phyloP scores from a whole-genome alignment of 768 basidiomycete species.

The Tulasnella sp. region DNA sequence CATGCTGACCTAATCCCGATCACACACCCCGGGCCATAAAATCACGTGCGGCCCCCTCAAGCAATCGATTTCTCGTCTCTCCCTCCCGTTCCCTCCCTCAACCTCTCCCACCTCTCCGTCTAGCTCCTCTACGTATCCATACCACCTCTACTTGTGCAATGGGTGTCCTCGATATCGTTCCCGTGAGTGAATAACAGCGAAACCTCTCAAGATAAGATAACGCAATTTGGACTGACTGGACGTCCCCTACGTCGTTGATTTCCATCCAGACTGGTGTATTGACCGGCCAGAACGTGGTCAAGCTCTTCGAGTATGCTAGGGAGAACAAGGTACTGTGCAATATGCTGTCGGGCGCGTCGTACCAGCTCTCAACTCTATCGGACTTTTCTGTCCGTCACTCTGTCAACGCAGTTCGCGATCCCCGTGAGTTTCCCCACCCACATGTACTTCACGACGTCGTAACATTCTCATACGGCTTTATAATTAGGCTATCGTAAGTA shows the following conservation, averaged over 20 bases:
- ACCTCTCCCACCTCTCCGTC: neutral
- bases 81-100: neutral
- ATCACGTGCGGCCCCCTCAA: no score
- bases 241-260: neutral
- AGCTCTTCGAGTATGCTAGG: slow-evolving; percentile 90
- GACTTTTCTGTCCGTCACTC: slow-evolving; percentile 17
- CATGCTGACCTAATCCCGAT: no score
- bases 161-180: slow-evolving; percentile 77
- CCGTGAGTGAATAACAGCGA: no score
- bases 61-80: neutral
- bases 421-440: slow-evolving; percentile 24
- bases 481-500: slow-evolving; percentile 31
- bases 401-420: slow-evolving; percentile 30
- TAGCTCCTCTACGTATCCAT: neutral
- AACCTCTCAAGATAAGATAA: slow-evolving; percentile 10
- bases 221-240: slow-evolving; percentile 7
- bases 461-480: neutral
- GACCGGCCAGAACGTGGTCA: slow-evolving; percentile 89
- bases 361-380: neutral
- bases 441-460: neutral
- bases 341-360: neutral
- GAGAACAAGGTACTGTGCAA: slow-evolving; percentile 58
- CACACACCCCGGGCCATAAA: no score
- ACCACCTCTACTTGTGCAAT: slow-evolving; percentile 29
- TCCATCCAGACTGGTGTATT: slow-evolving; percentile 71